Percentiles rank a stretch among this genome's conserved stretches.
Evolutionary conservation across 2,329 filamentous ascomycete genomes (phyloP).

Genomic region (Neofusicoccum sp.): DNA sequence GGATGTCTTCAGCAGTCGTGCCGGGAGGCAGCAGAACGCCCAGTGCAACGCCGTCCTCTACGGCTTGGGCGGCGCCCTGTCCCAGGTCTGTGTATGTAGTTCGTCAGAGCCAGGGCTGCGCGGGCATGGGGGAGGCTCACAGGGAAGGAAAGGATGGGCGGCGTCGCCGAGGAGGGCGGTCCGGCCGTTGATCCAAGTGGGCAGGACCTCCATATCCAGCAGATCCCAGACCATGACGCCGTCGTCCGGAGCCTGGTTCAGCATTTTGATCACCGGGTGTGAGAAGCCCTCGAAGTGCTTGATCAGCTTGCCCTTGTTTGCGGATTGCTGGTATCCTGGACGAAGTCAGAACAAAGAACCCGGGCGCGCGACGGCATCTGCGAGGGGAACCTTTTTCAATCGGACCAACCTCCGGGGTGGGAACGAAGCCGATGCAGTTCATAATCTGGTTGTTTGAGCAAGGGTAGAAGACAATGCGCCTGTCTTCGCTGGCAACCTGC

Average conservation of each 20-base stretch:
- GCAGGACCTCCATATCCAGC: conserved; percentile 59
- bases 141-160: conserved; percentile 68
- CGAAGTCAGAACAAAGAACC: not conserved
- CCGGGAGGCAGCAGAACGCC: conserved; percentile 47
- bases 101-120: not conserved
- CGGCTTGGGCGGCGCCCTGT: conserved; percentile 65
- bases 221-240: conserved; percentile 41
- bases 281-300: not conserved
- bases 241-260: conserved; percentile 43
- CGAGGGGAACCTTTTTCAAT: not conserved
- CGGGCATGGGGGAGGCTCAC: conserved; percentile 35
- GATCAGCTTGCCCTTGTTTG: not conserved
- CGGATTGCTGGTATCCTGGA: not conserved
- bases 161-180: conserved; percentile 67
- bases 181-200: conserved; percentile 57
- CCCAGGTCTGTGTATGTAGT: conserved; percentile 50
- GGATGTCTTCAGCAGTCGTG: not conserved
- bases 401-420: not conserved
- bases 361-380: not conserved
- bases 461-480: conserved; percentile 52
- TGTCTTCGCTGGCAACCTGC: conserved; percentile 49
- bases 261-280: conserved; percentile 26
- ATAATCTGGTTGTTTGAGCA: conserved; percentile 50
- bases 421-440: conserved; percentile 40
- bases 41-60: conserved; percentile 67